A percentile compares a stretch with the other conserved stretches of the same genome.
These are phyloP conservation scores for Mortierella alpina DNA, from an alignment of 192 early-diverging fungal species.

Conservation along the genomic window DNA sequence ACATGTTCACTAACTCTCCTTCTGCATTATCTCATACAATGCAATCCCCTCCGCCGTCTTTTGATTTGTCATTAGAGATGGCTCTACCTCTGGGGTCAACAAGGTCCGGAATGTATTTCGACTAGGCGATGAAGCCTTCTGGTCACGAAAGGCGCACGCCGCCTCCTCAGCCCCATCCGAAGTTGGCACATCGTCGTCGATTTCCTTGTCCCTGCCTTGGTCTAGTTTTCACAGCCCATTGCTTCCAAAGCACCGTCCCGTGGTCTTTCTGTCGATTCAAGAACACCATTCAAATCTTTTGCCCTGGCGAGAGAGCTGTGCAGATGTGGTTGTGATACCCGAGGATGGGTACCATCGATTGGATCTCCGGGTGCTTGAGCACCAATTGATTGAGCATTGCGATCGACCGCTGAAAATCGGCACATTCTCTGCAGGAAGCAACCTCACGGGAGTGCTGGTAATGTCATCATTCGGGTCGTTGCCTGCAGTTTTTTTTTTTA, in stretches of 20 bases:
- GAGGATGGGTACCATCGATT: constrained; percentile 22
- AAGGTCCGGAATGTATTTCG: constrained; percentile 45
- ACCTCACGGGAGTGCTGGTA: constrained; percentile 56
- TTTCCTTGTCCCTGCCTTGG: neutral
- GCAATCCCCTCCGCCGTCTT: neutral
- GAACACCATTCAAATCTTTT: constrained; percentile 62
- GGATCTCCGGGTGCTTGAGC: constrained; percentile 35
- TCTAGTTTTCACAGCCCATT: neutral
- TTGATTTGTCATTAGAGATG: constrained; percentile 18
- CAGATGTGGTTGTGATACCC: constrained; percentile 51
- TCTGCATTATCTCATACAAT: too few relatives aligned
- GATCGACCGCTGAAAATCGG: constrained; percentile 44
- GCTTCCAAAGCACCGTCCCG: constrained; percentile 20
- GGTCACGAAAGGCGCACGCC: constrained; percentile 18
- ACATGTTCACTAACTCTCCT: too few relatives aligned
- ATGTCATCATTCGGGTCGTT: neutral
- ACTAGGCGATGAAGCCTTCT: constrained; percentile 30
- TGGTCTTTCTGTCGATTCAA: constrained; percentile 57
- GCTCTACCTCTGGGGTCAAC: constrained; percentile 30
- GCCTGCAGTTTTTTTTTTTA: neutral
- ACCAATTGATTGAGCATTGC: constrained; percentile 23
- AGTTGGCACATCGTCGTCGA: neutral
- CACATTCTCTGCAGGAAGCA: constrained; percentile 56
- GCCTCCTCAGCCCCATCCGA: neutral
- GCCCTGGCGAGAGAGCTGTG: constrained; percentile 56